Percentiles rank a stretch among this genome's conserved stretches.
phyloP scores from a whole-genome alignment of 305 asterid genomes.

The Rubia peregrina region DNA sequence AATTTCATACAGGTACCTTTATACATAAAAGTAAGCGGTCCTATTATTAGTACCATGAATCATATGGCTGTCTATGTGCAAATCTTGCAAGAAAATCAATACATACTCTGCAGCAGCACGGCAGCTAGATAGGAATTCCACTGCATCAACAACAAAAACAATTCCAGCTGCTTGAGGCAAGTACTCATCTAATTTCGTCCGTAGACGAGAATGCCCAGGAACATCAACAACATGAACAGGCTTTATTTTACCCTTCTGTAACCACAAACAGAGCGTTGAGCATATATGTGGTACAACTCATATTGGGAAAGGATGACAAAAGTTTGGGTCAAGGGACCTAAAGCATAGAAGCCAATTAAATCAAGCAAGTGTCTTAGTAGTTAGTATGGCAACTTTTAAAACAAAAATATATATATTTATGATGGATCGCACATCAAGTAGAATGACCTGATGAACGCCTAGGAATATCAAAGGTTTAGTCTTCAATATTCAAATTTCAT shows the following conservation, averaged over 20 bases:
- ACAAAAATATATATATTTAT: no score
- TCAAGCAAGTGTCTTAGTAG: not conserved
- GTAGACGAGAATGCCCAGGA: conserved; percentile 79
- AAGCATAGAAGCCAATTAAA: not conserved
- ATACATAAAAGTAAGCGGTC: conserved; percentile 9
- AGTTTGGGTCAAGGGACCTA: not conserved
- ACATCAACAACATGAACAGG: conserved; percentile 68
- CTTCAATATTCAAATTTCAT: not conserved
- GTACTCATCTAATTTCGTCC: conserved; percentile 58
- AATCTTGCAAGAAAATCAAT: not conserved
- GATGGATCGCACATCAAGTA: not conserved
- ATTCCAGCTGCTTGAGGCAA: conserved; percentile 70
- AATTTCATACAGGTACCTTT: conserved; percentile 79
- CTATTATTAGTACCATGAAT: not conserved
- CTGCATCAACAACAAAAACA: conserved; percentile 77
- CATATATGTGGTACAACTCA: conserved; percentile 6
- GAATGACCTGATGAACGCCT: not conserved
- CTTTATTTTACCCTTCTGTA: conserved; percentile 54
- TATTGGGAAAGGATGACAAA: not conserved
- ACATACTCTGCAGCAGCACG: conserved; percentile 78
- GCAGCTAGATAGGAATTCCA: conserved; percentile 68
- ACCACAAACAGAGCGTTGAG: conserved; percentile 11
- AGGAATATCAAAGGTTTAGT: not conserved
- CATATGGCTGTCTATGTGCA: not conserved
- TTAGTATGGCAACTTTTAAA: not conserved